Base-by-base conservation (phyloP, 2,329 filamentous ascomycete genomes). In the Hypoxylon sp. region DNA sequence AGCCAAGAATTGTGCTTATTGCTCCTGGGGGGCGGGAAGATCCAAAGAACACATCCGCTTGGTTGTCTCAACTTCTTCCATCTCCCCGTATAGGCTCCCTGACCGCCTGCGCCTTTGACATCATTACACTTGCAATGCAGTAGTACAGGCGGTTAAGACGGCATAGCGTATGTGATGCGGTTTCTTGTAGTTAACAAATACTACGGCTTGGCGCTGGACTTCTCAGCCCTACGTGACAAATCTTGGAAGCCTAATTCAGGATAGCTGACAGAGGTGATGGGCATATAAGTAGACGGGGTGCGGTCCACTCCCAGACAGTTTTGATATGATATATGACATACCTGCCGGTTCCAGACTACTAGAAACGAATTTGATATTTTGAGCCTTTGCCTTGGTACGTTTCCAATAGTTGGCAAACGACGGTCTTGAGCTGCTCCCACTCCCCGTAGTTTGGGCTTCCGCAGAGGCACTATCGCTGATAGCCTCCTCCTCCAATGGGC, bases 401-500 rank as follows among this genome's bases (percentile, higher is more conserved):
- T 73, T 77, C 75, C 76, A 76, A 51, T 75, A 80, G 7, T 69
- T 62, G n/a, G 69, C 66, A 60, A 80, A 80, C n/a, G 76, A 77
- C 2, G 76, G 76, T 51, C 74, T 68, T 11, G 60, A 62, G 37
- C 40, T 34, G 12, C n/a, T n/a, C n/a, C 60, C 48, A 16, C 51
- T 50, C 27, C 50, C 29, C 8, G 19, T n/a, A 23, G 19, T 26
- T 8, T 21, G 40, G 13, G 15, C 30, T 26, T 32, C 44, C 9
- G 42, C 15, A 41, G 45, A 40, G 29, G 25, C 25, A 11, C 32
- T 11, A 11, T 21, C 17, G 38, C 19, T 27, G 2, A 21, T 13
- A 16, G 48, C 51, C 16, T 30, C 46, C 30, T 44, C 51, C 52
- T 47, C 49, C 54, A 34, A 19, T 25, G 40, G 30, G 30, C 37